Base-by-base conservation (phyloP, 768 basidiomycete species). In the Boletus edulis region DNA sequence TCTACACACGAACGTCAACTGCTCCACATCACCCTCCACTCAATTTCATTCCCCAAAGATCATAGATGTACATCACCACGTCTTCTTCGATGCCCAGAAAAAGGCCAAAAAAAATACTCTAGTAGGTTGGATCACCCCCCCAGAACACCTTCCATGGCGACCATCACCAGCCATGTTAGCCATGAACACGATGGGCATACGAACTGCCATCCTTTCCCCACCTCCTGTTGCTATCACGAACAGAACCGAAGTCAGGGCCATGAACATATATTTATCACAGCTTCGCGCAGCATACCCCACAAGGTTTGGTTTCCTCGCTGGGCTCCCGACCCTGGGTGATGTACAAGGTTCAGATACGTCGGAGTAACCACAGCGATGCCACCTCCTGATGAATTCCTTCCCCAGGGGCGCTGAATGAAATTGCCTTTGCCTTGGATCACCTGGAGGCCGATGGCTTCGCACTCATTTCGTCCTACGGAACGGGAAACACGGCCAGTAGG, bases 51-150 rank as follows among this genome's bases (percentile, higher is more conserved):
- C 15, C 54, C 47, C 53, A 17, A 64, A 55, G 40, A 63, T 62
- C 38, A 58, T 91, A 61, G 89, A 91, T 67, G 71, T 89, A n/a
- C 89, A 91, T 63, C 89, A 90, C 69, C 89, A 91, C 63, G 82
- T 82, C 64, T 89, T 90, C 62, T 78, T 85, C 3, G 65, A 77
- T 15, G 73, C 77, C 45, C 68, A 83, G 44, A 57, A 76, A 56
- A 86, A 87, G 61, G 69, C 63, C 27, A 71, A 71, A 24, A 69
- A 68, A 38, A 82, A 81, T 55, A 55, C 65, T 12, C 62, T 73
- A 12, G 66, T 84, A 20, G 86, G 87, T 18, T 90, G 84, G 82
- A 74, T 70, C 51, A 82, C 84, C 1, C 86, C 88, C 1, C 58
- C 72, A 37, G 87, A 78, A 59, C 83, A 84, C 62, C 67, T 89